phyloP scores from a whole-genome alignment of 345 rosid genomes.

The Rhodamnia rubescens region DNA sequence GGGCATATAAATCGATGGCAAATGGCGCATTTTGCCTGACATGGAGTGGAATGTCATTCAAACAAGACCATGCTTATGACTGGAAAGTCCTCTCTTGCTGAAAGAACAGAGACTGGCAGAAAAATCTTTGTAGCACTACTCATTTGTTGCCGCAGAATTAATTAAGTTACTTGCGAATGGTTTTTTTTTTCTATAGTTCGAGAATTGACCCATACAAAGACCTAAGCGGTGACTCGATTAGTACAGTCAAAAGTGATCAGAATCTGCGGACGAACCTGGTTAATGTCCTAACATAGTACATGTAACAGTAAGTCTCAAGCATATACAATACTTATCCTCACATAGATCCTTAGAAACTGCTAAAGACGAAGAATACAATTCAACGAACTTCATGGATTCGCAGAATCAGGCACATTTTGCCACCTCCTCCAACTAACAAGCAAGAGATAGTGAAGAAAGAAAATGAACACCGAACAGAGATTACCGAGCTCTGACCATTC shows the following conservation, averaged over 20 bases:
- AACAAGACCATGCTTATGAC: neutral
- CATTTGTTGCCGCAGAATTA: neutral
- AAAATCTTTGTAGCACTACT: neutral
- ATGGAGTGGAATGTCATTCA: neutral
- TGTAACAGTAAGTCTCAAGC: neutral
- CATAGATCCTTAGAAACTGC: neutral
- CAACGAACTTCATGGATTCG: neutral
- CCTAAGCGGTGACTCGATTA: neutral
- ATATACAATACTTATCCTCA: neutral
- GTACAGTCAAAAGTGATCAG: neutral
- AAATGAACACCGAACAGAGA: neutral
- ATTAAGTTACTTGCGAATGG: neutral
- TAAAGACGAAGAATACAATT: neutral
- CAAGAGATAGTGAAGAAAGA: neutral
- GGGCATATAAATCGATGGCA: constrained; percentile 45
- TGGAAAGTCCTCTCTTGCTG: neutral
- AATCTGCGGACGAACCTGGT: neutral
- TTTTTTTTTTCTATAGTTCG: neutral
- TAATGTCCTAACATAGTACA: neutral
- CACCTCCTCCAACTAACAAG: neutral
- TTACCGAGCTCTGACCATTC: constrained; percentile 24
- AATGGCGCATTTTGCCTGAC: constrained; percentile 57
- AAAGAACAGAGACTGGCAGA: neutral
- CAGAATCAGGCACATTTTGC: neutral
- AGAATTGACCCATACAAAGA: neutral